Evolutionary conservation across 768 basidiomycete species (phyloP), one percentile per base, ranked within the genome.

Genomic region (Galerina sulciceps): DNA sequence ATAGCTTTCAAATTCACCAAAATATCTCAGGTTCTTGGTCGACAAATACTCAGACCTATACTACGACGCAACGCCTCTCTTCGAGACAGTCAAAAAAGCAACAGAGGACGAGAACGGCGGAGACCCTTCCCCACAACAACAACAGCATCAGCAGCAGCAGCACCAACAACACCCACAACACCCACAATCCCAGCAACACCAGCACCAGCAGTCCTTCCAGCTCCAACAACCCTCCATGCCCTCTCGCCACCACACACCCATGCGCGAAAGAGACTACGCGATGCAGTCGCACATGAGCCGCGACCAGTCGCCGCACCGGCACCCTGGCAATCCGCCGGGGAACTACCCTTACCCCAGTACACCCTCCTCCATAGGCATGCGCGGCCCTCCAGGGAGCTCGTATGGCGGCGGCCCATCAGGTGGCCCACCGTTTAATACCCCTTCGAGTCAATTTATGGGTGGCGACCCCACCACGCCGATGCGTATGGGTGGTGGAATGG

Each of bases 1-100:
- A 10, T 20, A 14, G 26, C 26, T 20, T 56, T 42, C 14, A 31
- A 9, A n/a, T 34, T 42, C 20, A 58, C 17, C 42, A 59, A 37
- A 15, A 37, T 36, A 44, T 47, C 37, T 40, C 58, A 93, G 91
- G 64, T 93, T 91, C 69, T 79, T 86, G n/a, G 87, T 91, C 2
- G 91, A 93, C 66, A 76, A 84, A 69, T 78, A 81, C 57, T 91
- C 91, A 3, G 81, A 86, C 17, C 75, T 93, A 15, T 91, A 90
- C 69, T 93, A 89, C 53, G 83, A 93, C 69, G 81, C 91, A 11
- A 82, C 85, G 10, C 78, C 77, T 4, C 81, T 92, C 6, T 73
- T 80, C 13, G 80, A 87, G 60, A 76, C 81, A 23, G 71, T 84
- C 41, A 83, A 81, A 61, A 80, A 78, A 57, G 74, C 78, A 53